Percentiles rank a stretch among this genome's conserved stretches.
These are phyloP conservation scores for Trifolium pratense DNA, from an alignment of 306 rosid species.

Conservation along the genomic window DNA sequence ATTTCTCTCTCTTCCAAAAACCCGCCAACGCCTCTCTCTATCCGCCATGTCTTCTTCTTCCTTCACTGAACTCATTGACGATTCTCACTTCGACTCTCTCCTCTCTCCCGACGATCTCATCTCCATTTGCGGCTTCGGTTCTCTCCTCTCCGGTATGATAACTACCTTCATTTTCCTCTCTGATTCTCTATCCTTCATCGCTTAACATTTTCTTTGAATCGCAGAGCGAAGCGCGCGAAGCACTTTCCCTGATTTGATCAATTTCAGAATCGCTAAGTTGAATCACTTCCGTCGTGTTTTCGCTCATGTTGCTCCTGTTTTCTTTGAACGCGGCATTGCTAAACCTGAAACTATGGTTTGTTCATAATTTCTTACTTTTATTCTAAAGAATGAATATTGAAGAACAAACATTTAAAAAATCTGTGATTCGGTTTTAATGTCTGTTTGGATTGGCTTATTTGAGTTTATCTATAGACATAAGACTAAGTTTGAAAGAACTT, in stretches of 20 bases:
- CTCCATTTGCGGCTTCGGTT: constrained; percentile 92
- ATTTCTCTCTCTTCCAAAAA: constrained; percentile 23
- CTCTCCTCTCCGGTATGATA: constrained; percentile 67
- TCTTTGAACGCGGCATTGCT: constrained; percentile 96
- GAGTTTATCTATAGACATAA: too few species aligned
- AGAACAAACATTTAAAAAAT: not conserved
- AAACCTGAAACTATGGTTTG: constrained; percentile 85
- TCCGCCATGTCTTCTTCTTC: constrained; percentile 50
- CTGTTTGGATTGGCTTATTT: too few species aligned
- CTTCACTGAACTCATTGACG: constrained; percentile 57
- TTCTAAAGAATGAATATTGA: not conserved
- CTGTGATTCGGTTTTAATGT: not conserved
- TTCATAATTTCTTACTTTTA: not conserved
- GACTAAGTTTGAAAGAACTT: too few species aligned
- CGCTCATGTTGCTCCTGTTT: constrained; percentile 82
- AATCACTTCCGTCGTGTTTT: constrained; percentile 78
- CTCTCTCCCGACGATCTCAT: constrained; percentile 59
- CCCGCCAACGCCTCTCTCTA: constrained; percentile 39
- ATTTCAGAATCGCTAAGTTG: constrained; percentile 73
- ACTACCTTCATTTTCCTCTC: constrained; percentile 4
- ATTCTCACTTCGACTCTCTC: constrained; percentile 64
- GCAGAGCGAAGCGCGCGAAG: constrained; percentile 88
- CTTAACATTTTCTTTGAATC: not conserved
- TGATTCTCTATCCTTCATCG: not conserved
- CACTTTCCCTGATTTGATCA: constrained; percentile 80